A percentile compares a stretch with the other conserved stretches of the same genome.
Evolutionary conservation across 306 rosid genomes (phyloP).

Genomic region (Rosa chinensis): DNA sequence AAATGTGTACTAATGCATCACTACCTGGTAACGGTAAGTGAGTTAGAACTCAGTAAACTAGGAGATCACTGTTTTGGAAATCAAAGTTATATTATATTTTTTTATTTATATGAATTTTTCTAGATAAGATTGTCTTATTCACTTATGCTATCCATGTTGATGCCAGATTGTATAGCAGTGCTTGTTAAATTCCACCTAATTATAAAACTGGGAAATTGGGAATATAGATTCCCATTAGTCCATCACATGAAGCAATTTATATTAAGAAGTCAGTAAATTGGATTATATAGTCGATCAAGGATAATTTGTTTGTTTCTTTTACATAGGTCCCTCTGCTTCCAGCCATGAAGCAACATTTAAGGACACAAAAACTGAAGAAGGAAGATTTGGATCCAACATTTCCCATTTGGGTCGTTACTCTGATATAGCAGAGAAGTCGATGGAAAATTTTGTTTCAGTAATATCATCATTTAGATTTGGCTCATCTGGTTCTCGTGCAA

Average conservation of each 20-base stretch:
- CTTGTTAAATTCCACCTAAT: neutral
- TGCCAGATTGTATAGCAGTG: neutral
- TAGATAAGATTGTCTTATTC: neutral
- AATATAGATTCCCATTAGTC: neutral
- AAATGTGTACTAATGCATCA: conserved; percentile 31
- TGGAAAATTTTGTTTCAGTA: conserved; percentile 74
- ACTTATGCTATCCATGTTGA: neutral
- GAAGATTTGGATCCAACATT: conserved; percentile 73
- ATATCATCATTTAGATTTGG: conserved; percentile 65
- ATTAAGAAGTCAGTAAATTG: neutral
- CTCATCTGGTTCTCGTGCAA: conserved; percentile 79
- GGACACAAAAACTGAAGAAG: conserved; percentile 33
- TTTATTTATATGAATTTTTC: neutral
- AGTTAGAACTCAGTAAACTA: conserved; percentile 2
- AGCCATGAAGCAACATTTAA: conserved; percentile 23
- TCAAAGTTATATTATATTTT: conserved; percentile 2
- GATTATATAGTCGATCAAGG: neutral
- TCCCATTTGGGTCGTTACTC: conserved; percentile 75
- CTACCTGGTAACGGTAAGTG: conserved; percentile 45
- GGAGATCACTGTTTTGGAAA: conserved; percentile 13
- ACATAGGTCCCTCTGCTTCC: conserved; percentile 39
- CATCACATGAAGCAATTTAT: neutral
- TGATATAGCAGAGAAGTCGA: conserved; percentile 74
- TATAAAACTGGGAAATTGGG: neutral
- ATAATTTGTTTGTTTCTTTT: conserved; percentile 17